phyloP scores from a whole-genome alignment of 306 rosid species.

The Medicago truncatula region DNA sequence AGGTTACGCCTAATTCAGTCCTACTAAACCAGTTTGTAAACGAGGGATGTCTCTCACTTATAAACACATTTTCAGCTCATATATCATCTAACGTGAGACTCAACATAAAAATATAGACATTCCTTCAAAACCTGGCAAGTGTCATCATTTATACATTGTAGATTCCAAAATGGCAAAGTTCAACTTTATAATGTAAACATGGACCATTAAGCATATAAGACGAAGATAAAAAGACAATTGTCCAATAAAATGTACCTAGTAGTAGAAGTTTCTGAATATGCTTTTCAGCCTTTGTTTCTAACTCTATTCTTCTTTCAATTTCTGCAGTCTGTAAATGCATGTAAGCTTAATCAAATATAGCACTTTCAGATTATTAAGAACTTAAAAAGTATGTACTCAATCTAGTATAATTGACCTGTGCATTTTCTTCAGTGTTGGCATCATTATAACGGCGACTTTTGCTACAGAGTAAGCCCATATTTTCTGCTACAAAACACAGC shows the following conservation, averaged over 20 bases:
- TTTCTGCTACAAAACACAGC: constrained; percentile 71
- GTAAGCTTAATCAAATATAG: constrained; percentile 25
- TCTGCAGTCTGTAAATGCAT: constrained; percentile 80
- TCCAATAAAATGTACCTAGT: constrained; percentile 64
- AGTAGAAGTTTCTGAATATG: constrained; percentile 94
- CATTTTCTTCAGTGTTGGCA: constrained; percentile 79
- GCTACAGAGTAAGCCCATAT: constrained; percentile 97
- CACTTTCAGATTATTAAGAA: constrained; percentile 21
- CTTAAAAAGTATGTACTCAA: background rate
- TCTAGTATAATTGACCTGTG: constrained; percentile 63
- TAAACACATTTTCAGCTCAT: background rate
- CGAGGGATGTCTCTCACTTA: background rate
- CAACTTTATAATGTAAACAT: constrained; percentile 14
- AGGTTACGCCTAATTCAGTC: no score
- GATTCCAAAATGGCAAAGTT: constrained; percentile 25
- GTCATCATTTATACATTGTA: constrained; percentile 14
- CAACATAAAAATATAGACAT: background rate
- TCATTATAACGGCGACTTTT: constrained; percentile 71
- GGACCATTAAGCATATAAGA: constrained; percentile 18
- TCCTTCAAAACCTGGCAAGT: constrained; percentile 3
- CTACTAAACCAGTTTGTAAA: background rate
- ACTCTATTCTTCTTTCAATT: constrained; percentile 90
- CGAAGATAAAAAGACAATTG: constrained; percentile 23
- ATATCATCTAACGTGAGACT: background rate
- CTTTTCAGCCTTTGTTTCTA: constrained; percentile 91